Evolutionary conservation across 2,329 filamentous ascomycete species (phyloP), one percentile per base, ranked within the genome.

Genomic region (Tolypocladium paradoxum): DNA sequence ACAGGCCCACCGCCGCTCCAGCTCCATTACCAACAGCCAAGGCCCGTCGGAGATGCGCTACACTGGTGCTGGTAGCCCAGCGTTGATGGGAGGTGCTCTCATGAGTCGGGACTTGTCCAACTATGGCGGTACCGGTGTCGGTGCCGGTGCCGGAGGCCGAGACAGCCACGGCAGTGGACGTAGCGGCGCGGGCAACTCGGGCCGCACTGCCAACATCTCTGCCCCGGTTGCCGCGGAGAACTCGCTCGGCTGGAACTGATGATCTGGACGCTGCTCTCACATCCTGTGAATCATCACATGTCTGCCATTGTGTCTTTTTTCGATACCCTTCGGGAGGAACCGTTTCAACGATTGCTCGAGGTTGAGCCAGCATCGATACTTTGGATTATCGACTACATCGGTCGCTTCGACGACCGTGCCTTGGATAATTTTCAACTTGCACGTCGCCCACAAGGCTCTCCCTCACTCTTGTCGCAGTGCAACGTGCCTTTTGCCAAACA

Each of bases 201-300:
- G 70, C 24, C 75, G 79, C 48, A 81, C 78, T 4, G 77, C 78
- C 45, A 76, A 85, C 70, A 96, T 96, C 67, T 95, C 88, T 56
- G 88, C 89, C 35, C 91, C 91, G 4, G 87, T 96, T 58, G 91
- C 91, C 69, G 87, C 90, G 4, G 90, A 95, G 75, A 96, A 96
- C 78, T 95, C 90, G 50, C 81, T 96, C 60, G 91, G 91, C 63
- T 96, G 91, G 91, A 95, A 95, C 76, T 96, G 59, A 69, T 58
- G 58, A 57, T 53, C 35, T 51, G 33, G 31, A 55, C 37, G 48
- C 38, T 51, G 40, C 29, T 29, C 36, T 20, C n/a, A 20, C 36
- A 7, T 35, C 29, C 49, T 54, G 35, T 48, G 18, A 47, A 27
- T 31, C 46, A 40, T 37, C 47, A 43, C 49, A 53, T 59, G 51